Evolutionary conservation across 1,139 yeast genomes (phyloP), one percentile per base, ranked within the genome.

Genomic region (Hansenula anomala): DNA sequence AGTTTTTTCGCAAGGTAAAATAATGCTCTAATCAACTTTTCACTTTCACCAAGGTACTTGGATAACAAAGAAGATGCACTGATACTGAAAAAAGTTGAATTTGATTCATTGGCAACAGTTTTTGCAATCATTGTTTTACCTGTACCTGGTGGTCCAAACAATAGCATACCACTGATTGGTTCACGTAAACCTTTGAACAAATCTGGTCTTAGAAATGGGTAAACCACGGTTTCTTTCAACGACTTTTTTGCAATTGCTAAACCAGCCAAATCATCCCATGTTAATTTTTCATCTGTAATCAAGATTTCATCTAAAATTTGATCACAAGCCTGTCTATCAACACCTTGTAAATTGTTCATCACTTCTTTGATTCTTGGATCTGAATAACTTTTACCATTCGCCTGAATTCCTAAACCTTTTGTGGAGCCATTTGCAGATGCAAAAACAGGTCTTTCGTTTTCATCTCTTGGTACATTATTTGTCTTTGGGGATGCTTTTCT

Each of bases 231-330:
- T 51, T 79, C 86, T 48, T 77, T 78, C 35, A 79, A 57, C 2
- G 82, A 72, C 49, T 61, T 70, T 47, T 79, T 79, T 12, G 83
- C 81, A 11, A 67, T 60, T 33, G 68, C 73, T 25, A 78, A 56
- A 3, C 85, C 86, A 3, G 78, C 80, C 33, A 79, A 71, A 53
- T 78, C 85, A 41, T 75, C 80, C 85, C 85, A 78, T 45, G 65
- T 68, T 1, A 78, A 73, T 38, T 74, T 71, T 45, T 78, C 81
- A 23, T 79, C 80, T 20, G 69, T 71, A 1, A 77, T 75, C 19
- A 79, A 69, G 20, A 78, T 76, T 47, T 78, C 67, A 34, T 63
- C 61, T n/a, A 63, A 39, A 28, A 66, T 64, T 36, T 62, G 67
- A 29, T 65, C 66, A 18, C 75, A 73, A 6, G 75, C 66, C 12